These are phyloP conservation scores for Digitaria exilis DNA, from an alignment of 202 grass and related monocot species.

Conservation along the genomic window DNA sequence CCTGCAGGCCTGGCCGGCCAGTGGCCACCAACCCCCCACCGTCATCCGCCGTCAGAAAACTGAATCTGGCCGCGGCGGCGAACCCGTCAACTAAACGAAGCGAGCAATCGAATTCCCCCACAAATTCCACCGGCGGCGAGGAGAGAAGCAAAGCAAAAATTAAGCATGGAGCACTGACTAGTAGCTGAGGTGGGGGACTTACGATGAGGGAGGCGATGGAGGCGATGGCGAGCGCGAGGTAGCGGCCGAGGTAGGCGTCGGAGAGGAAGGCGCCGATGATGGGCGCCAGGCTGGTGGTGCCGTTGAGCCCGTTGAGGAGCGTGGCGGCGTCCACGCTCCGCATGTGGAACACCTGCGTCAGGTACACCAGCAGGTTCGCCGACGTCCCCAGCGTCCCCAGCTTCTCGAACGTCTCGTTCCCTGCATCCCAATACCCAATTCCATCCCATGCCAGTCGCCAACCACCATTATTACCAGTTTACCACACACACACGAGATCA, in stretches of 20 bases:
- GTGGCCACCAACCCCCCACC: slow-evolving; percentile 28
- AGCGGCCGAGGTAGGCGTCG: slow-evolving; percentile 86
- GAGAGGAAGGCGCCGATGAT: slow-evolving; percentile 95
- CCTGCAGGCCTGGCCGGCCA: background rate
- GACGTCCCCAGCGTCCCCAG: slow-evolving; percentile 76
- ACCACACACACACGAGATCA: background rate
- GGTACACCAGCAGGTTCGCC: slow-evolving; percentile 91
- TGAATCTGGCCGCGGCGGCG: slow-evolving; percentile 34
- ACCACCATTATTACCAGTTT: no score
- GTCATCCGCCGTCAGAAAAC: background rate
- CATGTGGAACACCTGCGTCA: slow-evolving; percentile 89
- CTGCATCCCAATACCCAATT: slow-evolving; percentile 1
- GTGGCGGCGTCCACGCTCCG: slow-evolving; percentile 70
- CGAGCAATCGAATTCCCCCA: background rate
- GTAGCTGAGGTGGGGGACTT: background rate
- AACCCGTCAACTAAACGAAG: background rate
- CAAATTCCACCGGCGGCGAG: background rate
- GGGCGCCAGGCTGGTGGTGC: slow-evolving; percentile 80
- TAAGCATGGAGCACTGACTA: no score
- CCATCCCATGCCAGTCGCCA: background rate
- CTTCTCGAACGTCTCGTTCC: slow-evolving; percentile 98
- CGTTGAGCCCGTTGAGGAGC: slow-evolving; percentile 67
- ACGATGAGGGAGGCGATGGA: slow-evolving; percentile 77
- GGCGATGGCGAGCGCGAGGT: slow-evolving; percentile 72
- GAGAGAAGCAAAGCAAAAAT: no score